Evolutionary conservation across 805 yeast genomes (phyloP).

Genomic region (Wickerhamiella azymoides): DNA sequence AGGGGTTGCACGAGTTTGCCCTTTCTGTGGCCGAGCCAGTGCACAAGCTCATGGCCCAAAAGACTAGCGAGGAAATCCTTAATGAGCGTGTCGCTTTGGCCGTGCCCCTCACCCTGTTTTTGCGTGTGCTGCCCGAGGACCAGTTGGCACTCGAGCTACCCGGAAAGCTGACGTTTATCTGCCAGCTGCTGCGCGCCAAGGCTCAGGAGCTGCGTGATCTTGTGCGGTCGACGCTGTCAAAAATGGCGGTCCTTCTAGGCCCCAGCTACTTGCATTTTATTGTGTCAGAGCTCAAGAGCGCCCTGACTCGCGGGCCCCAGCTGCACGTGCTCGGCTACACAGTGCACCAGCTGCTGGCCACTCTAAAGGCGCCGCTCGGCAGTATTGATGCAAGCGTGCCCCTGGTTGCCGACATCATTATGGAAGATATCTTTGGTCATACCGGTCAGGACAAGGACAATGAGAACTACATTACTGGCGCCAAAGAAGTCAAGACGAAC

Average conservation of each 20-base stretch:
- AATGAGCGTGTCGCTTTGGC: conserved; percentile 64
- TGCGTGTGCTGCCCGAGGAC: conserved; percentile 47
- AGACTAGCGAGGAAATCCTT: conserved; percentile 57
- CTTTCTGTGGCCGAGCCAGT: conserved; percentile 49
- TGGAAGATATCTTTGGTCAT: conserved; percentile 87
- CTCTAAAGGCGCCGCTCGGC: conserved; percentile 37
- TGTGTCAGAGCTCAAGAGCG: conserved; percentile 60
- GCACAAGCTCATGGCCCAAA: conserved; percentile 34
- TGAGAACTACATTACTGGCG: conserved; percentile 71
- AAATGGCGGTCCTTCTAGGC: conserved; percentile 53
- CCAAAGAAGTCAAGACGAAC: conserved; percentile 82
- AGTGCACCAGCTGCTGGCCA: conserved; percentile 55
- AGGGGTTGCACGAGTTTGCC: conserved; percentile 31
- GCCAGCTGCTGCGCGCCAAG: conserved; percentile 75
- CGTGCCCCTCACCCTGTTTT: conserved; percentile 59
- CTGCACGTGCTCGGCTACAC: conserved; percentile 85
- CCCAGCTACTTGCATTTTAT: conserved; percentile 60
- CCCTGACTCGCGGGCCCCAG: conserved; percentile 81
- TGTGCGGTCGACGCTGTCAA: conserved; percentile 59
- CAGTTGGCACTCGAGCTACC: conserved; percentile 51
- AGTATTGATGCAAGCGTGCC: conserved; percentile 54
- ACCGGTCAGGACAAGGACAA: conserved; percentile 92
- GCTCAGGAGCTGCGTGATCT: conserved; percentile 82
- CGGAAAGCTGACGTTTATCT: conserved; percentile 68
- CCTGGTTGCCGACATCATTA: conserved; percentile 52